phyloP scores from a whole-genome alignment of 2,329 filamentous ascomycete genomes.

The Fusarium hostae region DNA sequence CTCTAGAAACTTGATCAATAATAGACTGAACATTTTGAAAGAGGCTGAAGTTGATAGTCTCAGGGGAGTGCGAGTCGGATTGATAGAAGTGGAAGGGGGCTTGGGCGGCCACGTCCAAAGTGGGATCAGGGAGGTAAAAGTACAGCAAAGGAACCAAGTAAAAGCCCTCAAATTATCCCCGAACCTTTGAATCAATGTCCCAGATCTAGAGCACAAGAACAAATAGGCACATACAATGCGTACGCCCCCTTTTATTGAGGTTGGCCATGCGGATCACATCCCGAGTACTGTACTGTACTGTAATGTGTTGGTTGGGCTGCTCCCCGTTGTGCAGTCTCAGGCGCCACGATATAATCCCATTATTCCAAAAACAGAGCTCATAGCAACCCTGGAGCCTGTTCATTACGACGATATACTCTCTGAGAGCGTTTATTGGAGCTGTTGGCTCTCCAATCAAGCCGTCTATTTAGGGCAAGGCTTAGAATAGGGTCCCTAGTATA shows the following conservation, averaged over 20 bases:
- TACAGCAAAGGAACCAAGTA: constrained; percentile 14
- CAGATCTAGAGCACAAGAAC: constrained; percentile 35
- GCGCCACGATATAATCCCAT: constrained; percentile 14
- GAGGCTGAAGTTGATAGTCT: neutral
- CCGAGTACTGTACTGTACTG: neutral
- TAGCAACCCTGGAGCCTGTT: constrained; percentile 1
- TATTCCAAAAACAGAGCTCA: constrained; percentile 8
- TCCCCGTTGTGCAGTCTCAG: constrained; percentile 10
- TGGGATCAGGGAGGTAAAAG: constrained; percentile 36
- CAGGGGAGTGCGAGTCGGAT: constrained; percentile 1
- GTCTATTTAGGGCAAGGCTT: constrained; percentile 13
- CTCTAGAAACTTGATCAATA: constrained; percentile 27
- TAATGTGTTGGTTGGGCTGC: constrained; percentile 1
- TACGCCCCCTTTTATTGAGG: constrained; percentile 13
- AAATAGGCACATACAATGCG: constrained; percentile 2
- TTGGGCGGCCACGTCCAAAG: constrained; percentile 19
- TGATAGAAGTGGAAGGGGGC: constrained; percentile 10
- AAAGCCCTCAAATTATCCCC: constrained; percentile 37
- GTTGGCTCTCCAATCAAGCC: constrained; percentile 12
- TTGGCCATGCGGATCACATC: neutral
- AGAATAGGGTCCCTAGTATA: constrained; percentile 31
- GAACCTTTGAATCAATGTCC: constrained; percentile 44
- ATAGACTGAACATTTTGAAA: constrained; percentile 32
- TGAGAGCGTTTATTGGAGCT: constrained; percentile 13
- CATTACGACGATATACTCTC: neutral